Conservation (phyloP, 352 stramenopile species). For the Peronosclerospora sorghi region DNA sequence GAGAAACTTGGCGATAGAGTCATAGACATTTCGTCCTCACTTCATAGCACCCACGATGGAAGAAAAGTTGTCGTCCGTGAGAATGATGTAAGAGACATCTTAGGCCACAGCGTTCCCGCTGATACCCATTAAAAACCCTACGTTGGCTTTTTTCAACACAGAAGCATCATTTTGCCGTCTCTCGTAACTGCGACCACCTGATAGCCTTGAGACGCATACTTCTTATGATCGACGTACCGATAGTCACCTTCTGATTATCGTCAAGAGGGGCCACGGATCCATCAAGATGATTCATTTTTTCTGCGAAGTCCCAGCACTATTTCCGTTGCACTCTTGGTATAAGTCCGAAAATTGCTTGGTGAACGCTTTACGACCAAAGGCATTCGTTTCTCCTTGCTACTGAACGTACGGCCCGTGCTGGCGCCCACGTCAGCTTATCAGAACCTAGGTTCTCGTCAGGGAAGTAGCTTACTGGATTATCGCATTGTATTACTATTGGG, state of each 20-base stretch:
- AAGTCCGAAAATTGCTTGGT: constrained; percentile 35
- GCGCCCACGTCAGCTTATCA: no score
- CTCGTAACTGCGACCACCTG: constrained; percentile 94
- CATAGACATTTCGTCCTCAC: constrained; percentile 94
- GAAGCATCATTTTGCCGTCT: constrained; percentile 93
- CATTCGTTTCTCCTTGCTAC: constrained; percentile 61
- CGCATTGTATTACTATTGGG: no score
- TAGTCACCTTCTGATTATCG: constrained; percentile 22
- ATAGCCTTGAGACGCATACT: constrained; percentile 59
- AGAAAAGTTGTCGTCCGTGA: constrained; percentile 93
- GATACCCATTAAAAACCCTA: constrained; percentile 92
- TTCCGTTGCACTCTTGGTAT: constrained; percentile 53
- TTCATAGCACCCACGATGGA: constrained; percentile 93
- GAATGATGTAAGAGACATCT: constrained; percentile 92
- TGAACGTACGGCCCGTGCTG: no score
- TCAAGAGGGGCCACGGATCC: constrained; percentile 23
- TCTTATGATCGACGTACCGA: constrained; percentile 47
- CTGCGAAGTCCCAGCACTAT: constrained; percentile 42
- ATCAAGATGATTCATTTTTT: constrained; percentile 31
- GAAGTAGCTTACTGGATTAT: no score
- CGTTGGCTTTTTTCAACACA: constrained; percentile 91
- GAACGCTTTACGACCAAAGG: constrained; percentile 42
- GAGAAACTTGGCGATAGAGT: constrained; percentile 95
- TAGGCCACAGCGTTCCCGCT: constrained; percentile 90
- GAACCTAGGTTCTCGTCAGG: no score